Evolutionary conservation across 163 green algal genomes (phyloP), one percentile per base, ranked within the genome.

Genomic region (Scenedesmus sp.): DNA sequence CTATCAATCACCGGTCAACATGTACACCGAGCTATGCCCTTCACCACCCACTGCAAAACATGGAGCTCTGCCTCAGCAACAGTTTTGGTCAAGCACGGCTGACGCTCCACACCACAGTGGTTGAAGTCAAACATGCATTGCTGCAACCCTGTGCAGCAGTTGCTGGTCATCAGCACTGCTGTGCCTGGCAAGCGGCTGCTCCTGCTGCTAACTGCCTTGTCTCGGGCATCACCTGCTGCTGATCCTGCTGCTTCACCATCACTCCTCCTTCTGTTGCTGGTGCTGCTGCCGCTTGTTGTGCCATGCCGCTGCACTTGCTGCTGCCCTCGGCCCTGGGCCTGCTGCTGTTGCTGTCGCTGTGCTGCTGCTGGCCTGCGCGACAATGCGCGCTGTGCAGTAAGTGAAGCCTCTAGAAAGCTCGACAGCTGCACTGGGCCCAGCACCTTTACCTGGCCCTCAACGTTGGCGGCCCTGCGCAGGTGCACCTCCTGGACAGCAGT

Each of bases 381-480:
- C 22, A 90, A 33, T 37, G 85, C 85, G 20, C 5, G n/a, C 85
- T 90, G 85, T 26, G 85, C 85, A 24, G 70, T 70, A 2, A 83
- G 46, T 13, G 68, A 83, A 3, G 82, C 79, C 16, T 92, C 86
- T 40, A 95, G 76, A 84, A 95, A 95, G 61, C 70, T 82, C 0
- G 92, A 92, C 87, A 95, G 85, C 61, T 35, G 86, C 56, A 94
- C 73, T 13, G 89, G 90, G 37, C 49, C 70, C 56, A 95, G 59
- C 81, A 95, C 92, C 0, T 79, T 83, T 40, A 94, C 73, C 35
- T 76, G 86, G n/a, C 93, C 93, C 12, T 93, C 92, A 2, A 78
- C 92, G 87, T 89, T 86, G 30, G 46, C 90, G 4, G 92, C 92
- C 24, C 85, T 46, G 18, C 90, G 90, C 44, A 95, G 90, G 7